A percentile compares a stretch with the other conserved stretches of the same genome.
Conservation (phyloP, 495 filamentous ascomycete species). For the Hypoxylon lienhwacheense region DNA sequence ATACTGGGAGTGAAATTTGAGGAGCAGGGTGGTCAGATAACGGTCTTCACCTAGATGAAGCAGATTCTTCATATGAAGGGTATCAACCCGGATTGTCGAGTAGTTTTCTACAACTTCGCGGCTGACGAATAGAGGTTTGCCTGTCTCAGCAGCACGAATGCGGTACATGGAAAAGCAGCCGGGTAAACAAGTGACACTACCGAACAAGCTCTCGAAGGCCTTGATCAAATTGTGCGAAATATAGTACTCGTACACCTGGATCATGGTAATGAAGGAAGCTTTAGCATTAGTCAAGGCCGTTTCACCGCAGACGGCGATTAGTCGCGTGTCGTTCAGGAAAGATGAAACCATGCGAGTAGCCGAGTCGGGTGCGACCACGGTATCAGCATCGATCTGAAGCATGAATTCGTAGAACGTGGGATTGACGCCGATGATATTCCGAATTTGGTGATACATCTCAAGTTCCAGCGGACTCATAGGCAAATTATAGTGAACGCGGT, state of each 20-base stretch:
- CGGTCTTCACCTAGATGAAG: slow-evolving; percentile 94
- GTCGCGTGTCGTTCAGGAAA: slow-evolving; percentile 85
- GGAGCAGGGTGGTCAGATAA: slow-evolving; percentile 90
- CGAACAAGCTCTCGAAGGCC: slow-evolving; percentile 98
- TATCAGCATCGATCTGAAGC: slow-evolving; percentile 96
- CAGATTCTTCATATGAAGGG: slow-evolving; percentile 98
- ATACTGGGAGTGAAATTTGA: slow-evolving; percentile 89
- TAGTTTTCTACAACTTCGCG: slow-evolving; percentile 85
- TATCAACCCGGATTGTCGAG: slow-evolving; percentile 90
- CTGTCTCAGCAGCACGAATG: slow-evolving; percentile 87
- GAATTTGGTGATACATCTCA: slow-evolving; percentile 98
- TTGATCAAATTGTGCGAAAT: slow-evolving; percentile 98
- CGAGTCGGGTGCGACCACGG: slow-evolving; percentile 86
- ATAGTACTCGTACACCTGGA: slow-evolving; percentile 99
- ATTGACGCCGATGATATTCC: slow-evolving; percentile 98
- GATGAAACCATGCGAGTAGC: slow-evolving; percentile 90
- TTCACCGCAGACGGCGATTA: slow-evolving; percentile 93
- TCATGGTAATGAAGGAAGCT: slow-evolving; percentile 93
- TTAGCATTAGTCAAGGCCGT: slow-evolving; percentile 92
- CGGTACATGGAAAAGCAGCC: slow-evolving; percentile 99
- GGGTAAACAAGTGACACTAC: slow-evolving; percentile 94
- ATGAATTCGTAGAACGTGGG: slow-evolving; percentile 98
- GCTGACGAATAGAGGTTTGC: slow-evolving; percentile 95
- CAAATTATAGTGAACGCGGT: slow-evolving; percentile 94
- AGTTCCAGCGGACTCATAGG: slow-evolving; percentile 96